A percentile compares a stretch with the other conserved stretches of the same genome.
Evolutionary conservation across 129 eudicot genomes (phyloP).

Genomic region (Flaveria bidentis): DNA sequence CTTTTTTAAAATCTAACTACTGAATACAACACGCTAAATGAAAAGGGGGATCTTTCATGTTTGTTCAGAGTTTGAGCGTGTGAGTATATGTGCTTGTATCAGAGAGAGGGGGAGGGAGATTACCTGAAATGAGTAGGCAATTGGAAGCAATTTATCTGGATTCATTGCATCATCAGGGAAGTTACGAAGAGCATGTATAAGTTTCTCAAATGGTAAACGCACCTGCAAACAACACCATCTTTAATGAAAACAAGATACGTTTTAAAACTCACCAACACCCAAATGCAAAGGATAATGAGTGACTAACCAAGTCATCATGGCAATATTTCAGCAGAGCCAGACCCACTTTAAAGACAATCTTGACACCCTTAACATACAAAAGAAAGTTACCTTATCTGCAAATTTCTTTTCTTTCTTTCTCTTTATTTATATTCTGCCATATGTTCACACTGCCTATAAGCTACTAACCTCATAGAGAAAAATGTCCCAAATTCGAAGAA

Average conservation of each 20-base stretch:
- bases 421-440: background rate
- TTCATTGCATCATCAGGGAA: constrained; percentile 56
- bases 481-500: constrained; percentile 84
- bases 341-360: constrained; percentile 33
- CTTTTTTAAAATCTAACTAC: background rate
- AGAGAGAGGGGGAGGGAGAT: too few species aligned
- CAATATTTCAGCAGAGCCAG: constrained; percentile 31
- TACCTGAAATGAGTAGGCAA: constrained; percentile 71
- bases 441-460: background rate
- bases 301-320: constrained; percentile 76
- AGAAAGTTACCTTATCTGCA: background rate
- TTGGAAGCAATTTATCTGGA: constrained; percentile 47
- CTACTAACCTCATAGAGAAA: constrained; percentile 63
- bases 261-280: background rate
- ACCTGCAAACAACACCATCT: constrained; percentile 44
- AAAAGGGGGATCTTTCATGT: background rate
- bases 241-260: background rate
- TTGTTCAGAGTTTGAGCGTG: too few species aligned
- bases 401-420: too few species aligned
- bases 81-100: too few species aligned
- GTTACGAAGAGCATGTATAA: constrained; percentile 58
- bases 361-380: constrained; percentile 53
- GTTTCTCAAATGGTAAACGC: constrained; percentile 75
- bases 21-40: background rate
- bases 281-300: background rate